These are phyloP conservation scores for Rhodotorula paludigena DNA, from an alignment of 768 basidiomycete species.

Conservation along the genomic window DNA sequence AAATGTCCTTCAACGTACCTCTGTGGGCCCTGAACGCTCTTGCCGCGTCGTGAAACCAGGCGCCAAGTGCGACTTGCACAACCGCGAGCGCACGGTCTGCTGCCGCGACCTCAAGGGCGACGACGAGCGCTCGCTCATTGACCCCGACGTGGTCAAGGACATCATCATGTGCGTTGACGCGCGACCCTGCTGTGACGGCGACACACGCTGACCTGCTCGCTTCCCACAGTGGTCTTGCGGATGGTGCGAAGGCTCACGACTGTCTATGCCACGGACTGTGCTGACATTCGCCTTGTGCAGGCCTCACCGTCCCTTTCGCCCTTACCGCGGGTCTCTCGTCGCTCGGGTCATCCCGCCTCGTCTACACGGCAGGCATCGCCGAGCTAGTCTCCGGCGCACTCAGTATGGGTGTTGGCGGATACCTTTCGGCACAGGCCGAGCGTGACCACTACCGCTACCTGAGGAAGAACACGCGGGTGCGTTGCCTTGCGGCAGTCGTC, in stretches of 20 bases:
- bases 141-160: constrained; percentile 82
- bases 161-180: constrained; percentile 56
- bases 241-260: constrained; percentile 13
- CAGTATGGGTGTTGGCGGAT: constrained; percentile 97
- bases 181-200: neutral
- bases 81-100: constrained; percentile 53
- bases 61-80: constrained; percentile 38
- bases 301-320: constrained; percentile 79
- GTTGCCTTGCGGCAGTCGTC: constrained; percentile 14
- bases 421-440: constrained; percentile 94
- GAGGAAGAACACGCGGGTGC: constrained; percentile 56
- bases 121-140: constrained; percentile 72
- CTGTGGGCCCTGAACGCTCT: neutral
- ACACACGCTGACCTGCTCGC: neutral
- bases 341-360: constrained; percentile 81
- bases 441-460: constrained; percentile 84
- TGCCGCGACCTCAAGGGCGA: constrained; percentile 79
- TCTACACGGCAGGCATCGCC: constrained; percentile 87
- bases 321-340: constrained; percentile 82
- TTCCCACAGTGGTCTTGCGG: constrained; percentile 19
- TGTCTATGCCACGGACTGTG: too few relatives aligned
- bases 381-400: constrained; percentile 95
- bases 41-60: neutral
- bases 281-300: neutral
- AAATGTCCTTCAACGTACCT: too few relatives aligned